Base-by-base conservation (phyloP, 2,329 filamentous ascomycete genomes). In the Metarhizium brunneum region DNA sequence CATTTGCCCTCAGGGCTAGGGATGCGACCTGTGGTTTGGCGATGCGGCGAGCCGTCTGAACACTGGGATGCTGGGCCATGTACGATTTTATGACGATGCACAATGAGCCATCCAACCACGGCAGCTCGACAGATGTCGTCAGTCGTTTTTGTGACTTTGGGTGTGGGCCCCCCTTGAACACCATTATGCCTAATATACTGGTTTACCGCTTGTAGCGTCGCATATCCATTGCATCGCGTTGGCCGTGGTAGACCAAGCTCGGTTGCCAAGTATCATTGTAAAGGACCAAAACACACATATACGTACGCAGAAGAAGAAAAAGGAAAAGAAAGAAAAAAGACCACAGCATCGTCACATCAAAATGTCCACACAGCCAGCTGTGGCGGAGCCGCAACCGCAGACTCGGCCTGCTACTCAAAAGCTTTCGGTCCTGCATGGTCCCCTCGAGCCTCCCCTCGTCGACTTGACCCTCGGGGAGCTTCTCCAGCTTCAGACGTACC, bases 381-480 rank as follows among this genome's bases (percentile, higher is more conserved):
- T 40, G 25, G 20, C 42, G 25, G 49, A 51, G 16, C n/a, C 43
- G 47, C 54, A 52, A 32, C 42, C 48, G n/a, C 50, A 35, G 38
- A 55, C 50, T 53, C 52, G 52, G 32, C 55, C 59, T 62, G 56
- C 57, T n/a, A 20, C 38, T 11, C 45, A 50, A 20, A 54, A 45
- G 18, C 71, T 78, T 16, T 82, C 87, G 0, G 70, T 90, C 20
- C 78, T 92, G 35, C 77, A 87, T 54, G 88, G 88, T 1, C 83
- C 85, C 2, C 77, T 82, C 47, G 79, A 88, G 60, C 85, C 87
- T 56, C 83, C 84, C 1, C 77, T 92, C 42, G 76, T 88, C 50
- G 82, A 90, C 57, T 72, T 90, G 52, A 90, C 86, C 0, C 77
- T 92, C 7, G 85, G 85, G 6, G 85, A 89, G 65, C 77, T 92